Evolutionary conservation across 1,284 basidiomycete genomes (phyloP).

Genomic region (Malassezia brasiliensis): DNA sequence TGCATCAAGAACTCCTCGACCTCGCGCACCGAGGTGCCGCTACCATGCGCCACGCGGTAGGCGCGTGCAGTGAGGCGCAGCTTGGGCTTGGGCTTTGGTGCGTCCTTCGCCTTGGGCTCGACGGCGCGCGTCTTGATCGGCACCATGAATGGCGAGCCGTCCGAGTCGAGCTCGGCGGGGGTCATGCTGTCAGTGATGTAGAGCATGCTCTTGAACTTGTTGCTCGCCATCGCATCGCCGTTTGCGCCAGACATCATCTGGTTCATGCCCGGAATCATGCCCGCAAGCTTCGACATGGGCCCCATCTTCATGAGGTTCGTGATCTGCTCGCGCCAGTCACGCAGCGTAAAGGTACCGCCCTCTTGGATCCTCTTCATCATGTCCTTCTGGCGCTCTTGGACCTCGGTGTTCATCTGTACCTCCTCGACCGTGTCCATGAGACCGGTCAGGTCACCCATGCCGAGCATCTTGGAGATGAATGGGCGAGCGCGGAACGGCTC

Average conservation of each 20-base stretch:
- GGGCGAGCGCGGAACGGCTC: conserved; percentile 92
- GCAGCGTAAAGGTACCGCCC: conserved; percentile 79
- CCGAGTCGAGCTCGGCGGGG: conserved; percentile 82
- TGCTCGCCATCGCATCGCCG: conserved; percentile 78
- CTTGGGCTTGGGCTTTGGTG: conserved; percentile 18
- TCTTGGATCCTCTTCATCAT: conserved; percentile 97
- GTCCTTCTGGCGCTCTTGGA: conserved; percentile 78
- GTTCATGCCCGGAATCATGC: conserved; percentile 94
- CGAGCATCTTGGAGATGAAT: conserved; percentile 91
- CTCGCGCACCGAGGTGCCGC: conserved; percentile 90
- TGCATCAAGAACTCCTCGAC: conserved; percentile 83
- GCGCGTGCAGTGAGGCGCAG: conserved; percentile 43
- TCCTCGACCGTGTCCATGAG: conserved; percentile 63
- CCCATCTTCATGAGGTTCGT: conserved; percentile 98
- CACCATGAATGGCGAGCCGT: conserved; percentile 55
- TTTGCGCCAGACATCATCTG: conserved; percentile 64
- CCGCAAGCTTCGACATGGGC: conserved; percentile 91
- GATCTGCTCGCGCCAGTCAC: conserved; percentile 96
- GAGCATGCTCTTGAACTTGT: conserved; percentile 87
- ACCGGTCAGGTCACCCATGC: conserved; percentile 90
- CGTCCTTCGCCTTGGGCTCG: background rate
- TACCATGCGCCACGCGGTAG: conserved; percentile 78
- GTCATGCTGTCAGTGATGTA: conserved; percentile 99
- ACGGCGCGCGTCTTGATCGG: conserved; percentile 20
- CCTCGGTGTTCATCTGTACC: conserved; percentile 56